Percentiles rank a stretch among this genome's conserved stretches.
Conservation (phyloP, 2,329 filamentous ascomycete species). For the Aspergillus clavatus region DNA sequence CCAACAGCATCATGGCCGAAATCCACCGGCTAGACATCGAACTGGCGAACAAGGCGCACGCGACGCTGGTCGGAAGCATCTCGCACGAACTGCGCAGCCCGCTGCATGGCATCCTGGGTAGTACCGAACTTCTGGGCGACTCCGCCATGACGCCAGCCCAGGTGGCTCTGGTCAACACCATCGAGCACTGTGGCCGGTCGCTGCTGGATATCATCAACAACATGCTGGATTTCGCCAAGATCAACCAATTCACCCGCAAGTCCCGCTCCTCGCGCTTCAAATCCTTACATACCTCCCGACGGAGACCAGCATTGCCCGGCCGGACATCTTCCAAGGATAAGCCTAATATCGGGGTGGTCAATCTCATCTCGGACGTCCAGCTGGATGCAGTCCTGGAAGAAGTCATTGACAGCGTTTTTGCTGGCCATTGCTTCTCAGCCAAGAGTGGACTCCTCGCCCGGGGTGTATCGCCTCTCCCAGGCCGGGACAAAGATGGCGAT, state of each 20-base stretch:
- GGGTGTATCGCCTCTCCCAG: not conserved
- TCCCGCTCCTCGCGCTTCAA: not conserved
- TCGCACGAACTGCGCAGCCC: constrained; percentile 35
- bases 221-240: constrained; percentile 30
- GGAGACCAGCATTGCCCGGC: constrained; percentile 1
- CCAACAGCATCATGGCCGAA: constrained; percentile 33
- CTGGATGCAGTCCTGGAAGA: constrained; percentile 22
- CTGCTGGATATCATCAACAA: constrained; percentile 41
- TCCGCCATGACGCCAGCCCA: constrained; percentile 25
- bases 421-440: constrained; percentile 20
- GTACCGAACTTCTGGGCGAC: constrained; percentile 30
- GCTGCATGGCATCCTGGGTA: constrained; percentile 35
- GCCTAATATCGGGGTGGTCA: not conserved
- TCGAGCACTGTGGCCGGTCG: constrained; percentile 39
- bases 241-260: constrained; percentile 17
- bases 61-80: constrained; percentile 31
- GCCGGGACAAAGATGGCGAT: not conserved
- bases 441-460: not conserved
- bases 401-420: constrained; percentile 22
- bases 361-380: constrained; percentile 10
- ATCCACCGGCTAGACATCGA: constrained; percentile 27
- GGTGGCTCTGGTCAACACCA: constrained; percentile 29
- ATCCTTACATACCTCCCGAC: not conserved
- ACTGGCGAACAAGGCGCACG: constrained; percentile 29
- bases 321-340: not conserved